phyloP scores from a whole-genome alignment of 805 yeast genomes.

The Saturnispora diversa region DNA sequence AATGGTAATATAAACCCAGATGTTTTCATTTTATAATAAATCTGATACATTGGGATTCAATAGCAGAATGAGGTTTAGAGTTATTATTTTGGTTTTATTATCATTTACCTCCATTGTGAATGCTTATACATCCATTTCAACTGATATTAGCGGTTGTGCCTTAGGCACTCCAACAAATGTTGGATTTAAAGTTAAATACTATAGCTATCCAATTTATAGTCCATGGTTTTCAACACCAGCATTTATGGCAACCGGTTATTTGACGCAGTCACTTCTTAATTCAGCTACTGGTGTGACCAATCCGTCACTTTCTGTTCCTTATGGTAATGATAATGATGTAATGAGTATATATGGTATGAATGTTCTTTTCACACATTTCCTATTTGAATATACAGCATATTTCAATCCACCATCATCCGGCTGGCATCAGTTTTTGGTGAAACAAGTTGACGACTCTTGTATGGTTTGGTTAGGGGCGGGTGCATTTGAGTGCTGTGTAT shows the following conservation, averaged over 20 bases:
- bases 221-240: not conserved
- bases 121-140: too few relatives aligned
- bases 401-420: not conserved
- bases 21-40: too few relatives aligned
- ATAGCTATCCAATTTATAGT: not conserved
- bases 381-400: not conserved
- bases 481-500: not conserved
- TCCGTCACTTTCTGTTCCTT: not conserved
- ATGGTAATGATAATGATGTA: not conserved
- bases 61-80: too few relatives aligned
- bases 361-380: not conserved
- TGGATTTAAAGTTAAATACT: conserved; percentile 2
- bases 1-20: too few relatives aligned
- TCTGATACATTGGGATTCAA: too few relatives aligned
- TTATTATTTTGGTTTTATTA: too few relatives aligned
- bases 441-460: not conserved
- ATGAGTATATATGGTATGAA: not conserved
- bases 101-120: too few relatives aligned
- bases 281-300: conserved; percentile 1
- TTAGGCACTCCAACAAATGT: too few relatives aligned
- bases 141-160: too few relatives aligned
- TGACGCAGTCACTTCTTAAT: not conserved
- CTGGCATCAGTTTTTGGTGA: not conserved
- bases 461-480: not conserved
- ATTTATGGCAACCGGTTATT: conserved; percentile 1